Evolutionary conservation across 352 stramenopile species (phyloP).

Genomic region (Globisporangium cylindrosporum): DNA sequence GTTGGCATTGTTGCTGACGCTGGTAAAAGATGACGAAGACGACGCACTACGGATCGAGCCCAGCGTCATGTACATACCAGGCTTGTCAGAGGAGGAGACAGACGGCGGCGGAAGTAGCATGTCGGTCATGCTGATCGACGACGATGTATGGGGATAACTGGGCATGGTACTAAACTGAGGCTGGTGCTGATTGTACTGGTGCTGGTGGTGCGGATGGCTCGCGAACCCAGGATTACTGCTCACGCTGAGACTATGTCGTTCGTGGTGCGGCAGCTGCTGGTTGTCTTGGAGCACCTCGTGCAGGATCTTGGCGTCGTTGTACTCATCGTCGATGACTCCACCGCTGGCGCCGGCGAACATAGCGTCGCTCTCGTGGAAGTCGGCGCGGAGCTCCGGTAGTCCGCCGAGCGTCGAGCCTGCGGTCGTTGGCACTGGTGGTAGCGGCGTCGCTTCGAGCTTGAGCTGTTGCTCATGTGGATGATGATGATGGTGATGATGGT

Average conservation of each 20-base stretch:
- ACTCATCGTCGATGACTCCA: conserved; percentile 10
- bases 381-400: background rate
- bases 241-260: background rate
- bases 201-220: background rate
- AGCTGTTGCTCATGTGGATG: background rate
- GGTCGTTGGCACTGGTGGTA: background rate
- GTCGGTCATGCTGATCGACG: background rate
- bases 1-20: too few species aligned
- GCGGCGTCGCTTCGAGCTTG: background rate
- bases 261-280: background rate
- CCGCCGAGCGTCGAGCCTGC: background rate
- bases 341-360: background rate
- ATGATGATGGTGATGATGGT: background rate
- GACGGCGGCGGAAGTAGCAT: background rate
- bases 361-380: background rate
- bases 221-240: background rate
- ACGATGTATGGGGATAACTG: background rate
- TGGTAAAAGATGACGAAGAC: background rate
- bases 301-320: conserved; percentile 20
- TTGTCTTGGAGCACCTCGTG: conserved; percentile 18
- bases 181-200: background rate
- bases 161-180: background rate
- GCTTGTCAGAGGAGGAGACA: background rate
- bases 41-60: conserved; percentile 3
- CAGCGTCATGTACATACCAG: conserved; percentile 15